These are phyloP conservation scores for Rhizophagus prolifer DNA, from an alignment of 192 early-diverging fungal species.

Conservation along the genomic window DNA sequence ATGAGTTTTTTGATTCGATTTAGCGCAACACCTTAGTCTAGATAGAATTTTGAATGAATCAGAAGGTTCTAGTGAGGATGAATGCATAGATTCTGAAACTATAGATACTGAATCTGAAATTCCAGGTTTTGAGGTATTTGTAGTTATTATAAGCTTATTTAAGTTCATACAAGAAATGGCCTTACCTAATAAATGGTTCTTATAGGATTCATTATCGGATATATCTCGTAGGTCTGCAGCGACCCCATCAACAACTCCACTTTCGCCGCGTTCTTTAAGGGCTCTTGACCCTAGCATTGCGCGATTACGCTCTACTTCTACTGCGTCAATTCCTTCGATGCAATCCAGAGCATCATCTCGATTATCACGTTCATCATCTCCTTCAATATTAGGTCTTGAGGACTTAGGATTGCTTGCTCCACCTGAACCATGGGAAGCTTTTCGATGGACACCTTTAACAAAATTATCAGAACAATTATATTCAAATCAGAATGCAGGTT, in stretches of 20 bases:
- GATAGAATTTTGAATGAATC: constrained; percentile 62
- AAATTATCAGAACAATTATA: constrained; percentile 59
- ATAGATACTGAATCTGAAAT: constrained; percentile 49
- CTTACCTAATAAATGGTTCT: not conserved
- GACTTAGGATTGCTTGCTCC: constrained; percentile 33
- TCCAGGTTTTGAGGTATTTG: constrained; percentile 42
- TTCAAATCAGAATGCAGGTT: constrained; percentile 42
- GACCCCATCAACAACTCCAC: constrained; percentile 29
- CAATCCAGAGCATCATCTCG: constrained; percentile 40
- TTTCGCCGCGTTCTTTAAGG: constrained; percentile 38
- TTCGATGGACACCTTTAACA: constrained; percentile 55
- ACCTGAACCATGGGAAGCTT: constrained; percentile 55
- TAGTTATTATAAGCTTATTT: constrained; percentile 7
- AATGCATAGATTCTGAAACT: constrained; percentile 44
- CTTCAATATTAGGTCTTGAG: constrained; percentile 18
- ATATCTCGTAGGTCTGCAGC: constrained; percentile 21
- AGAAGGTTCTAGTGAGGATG: constrained; percentile 46
- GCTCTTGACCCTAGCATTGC: constrained; percentile 35
- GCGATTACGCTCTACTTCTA: constrained; percentile 40
- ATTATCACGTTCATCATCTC: constrained; percentile 35
- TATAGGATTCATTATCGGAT: constrained; percentile 29
- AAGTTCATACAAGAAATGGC: constrained; percentile 12
- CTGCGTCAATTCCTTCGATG: constrained; percentile 36
- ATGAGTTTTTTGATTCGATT: not conserved
- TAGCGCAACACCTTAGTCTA: constrained; percentile 54